A percentile compares a stretch with the other conserved stretches of the same genome.
Evolutionary conservation across 768 basidiomycete species (phyloP).

Genomic region (Cantharellus cinnabarinus): DNA sequence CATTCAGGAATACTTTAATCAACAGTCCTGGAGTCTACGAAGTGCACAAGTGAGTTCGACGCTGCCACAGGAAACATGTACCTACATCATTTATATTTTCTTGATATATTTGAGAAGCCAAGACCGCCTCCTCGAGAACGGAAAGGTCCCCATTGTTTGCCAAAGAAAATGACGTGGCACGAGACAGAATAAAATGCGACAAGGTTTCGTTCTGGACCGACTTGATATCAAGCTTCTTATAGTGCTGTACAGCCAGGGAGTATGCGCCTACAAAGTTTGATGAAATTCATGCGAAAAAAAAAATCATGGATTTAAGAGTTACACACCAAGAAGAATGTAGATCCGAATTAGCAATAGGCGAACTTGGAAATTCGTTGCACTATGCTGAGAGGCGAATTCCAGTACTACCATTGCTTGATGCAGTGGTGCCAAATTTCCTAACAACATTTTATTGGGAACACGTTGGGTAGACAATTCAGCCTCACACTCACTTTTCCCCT

Average conservation of each 20-base stretch:
- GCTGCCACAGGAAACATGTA: conserved; percentile 6
- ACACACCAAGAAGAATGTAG: conserved; percentile 57
- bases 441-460: neutral
- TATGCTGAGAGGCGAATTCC: conserved; percentile 50
- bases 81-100: conserved; percentile 60
- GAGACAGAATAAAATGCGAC: conserved; percentile 60
- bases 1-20: conserved; percentile 51
- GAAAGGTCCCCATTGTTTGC: conserved; percentile 60
- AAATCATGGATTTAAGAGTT: neutral
- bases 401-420: conserved; percentile 42
- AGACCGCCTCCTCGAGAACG: conserved; percentile 51
- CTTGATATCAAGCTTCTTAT: conserved; percentile 55
- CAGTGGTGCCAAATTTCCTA: conserved; percentile 33
- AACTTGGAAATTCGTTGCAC: conserved; percentile 62
- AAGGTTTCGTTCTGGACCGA: conserved; percentile 80
- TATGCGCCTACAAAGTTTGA: conserved; percentile 36
- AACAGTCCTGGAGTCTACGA: conserved; percentile 58
- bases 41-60: neutral
- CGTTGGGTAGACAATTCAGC: neutral
- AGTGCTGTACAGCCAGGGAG: conserved; percentile 55
- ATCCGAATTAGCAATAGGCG: conserved; percentile 59
- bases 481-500: neutral
- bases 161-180: conserved; percentile 60
- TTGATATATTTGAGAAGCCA: conserved; percentile 62
- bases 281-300: neutral